phyloP scores from a whole-genome alignment of 371 early-diverging fungal genomes.

The Mortierella sp. region DNA sequence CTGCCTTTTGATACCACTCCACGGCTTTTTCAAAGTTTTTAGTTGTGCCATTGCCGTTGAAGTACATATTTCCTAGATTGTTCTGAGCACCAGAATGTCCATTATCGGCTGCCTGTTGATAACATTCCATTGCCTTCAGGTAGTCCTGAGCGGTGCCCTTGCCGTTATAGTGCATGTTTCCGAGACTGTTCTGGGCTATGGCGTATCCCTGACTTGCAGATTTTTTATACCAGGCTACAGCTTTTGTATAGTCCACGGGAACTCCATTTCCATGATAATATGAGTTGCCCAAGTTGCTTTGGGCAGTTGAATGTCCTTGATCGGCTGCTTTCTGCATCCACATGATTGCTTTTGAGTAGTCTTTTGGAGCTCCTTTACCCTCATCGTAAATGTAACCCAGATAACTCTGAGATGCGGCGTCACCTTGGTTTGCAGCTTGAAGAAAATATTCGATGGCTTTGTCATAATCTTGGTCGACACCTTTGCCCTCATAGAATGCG shows the following conservation, averaged over 20 bases:
- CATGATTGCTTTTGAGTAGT: neutral
- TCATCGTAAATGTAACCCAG: too few relatives aligned
- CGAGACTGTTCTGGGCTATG: neutral
- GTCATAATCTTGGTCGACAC: too few relatives aligned
- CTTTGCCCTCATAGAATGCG: too few relatives aligned
- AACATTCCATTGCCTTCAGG: neutral
- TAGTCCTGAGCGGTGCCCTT: neutral
- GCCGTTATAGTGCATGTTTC: neutral
- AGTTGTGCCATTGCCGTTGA: neutral
- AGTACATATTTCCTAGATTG: neutral
- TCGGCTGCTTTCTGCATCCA: neutral
- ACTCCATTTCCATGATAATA: neutral
- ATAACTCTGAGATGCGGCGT: too few relatives aligned
- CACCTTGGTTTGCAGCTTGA: too few relatives aligned
- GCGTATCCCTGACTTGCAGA: neutral
- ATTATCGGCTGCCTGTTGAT: neutral
- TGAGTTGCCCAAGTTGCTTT: neutral
- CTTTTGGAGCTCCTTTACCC: neutral
- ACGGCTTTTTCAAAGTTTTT: neutral
- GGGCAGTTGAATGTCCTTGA: neutral
- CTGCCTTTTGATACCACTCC: neutral
- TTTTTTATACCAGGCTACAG: neutral
- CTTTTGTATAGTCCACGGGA: neutral
- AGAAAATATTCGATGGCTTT: too few relatives aligned
- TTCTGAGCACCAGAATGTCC: neutral